phyloP scores from a whole-genome alignment of 2,329 filamentous ascomycete genomes.

The Calonectria crousiana region DNA sequence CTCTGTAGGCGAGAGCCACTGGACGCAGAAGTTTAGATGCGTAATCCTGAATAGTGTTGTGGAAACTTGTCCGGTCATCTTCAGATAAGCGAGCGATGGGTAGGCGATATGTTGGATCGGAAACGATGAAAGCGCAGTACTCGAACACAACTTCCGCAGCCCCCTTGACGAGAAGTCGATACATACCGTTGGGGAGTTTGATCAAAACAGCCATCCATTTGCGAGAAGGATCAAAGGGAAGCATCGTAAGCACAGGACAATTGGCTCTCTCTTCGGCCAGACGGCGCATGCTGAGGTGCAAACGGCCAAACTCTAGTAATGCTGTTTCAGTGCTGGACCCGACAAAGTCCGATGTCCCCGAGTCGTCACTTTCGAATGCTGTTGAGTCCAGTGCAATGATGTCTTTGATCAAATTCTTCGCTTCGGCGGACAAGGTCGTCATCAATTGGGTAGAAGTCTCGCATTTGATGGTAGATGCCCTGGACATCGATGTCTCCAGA shows the following conservation, averaged over 20 bases:
- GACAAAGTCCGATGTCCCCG: conserved; percentile 55
- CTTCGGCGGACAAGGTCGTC: conserved; percentile 48
- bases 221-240: conserved; percentile 66
- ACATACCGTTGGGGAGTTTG: conserved; percentile 58
- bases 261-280: conserved; percentile 61
- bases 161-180: conserved; percentile 67
- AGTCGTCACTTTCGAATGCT: conserved; percentile 62
- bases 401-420: conserved; percentile 53
- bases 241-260: conserved; percentile 59
- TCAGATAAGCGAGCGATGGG: conserved; percentile 45
- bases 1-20: conserved; percentile 80
- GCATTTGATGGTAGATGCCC: conserved; percentile 37
- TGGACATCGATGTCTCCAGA: conserved; percentile 35
- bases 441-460: conserved; percentile 46
- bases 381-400: conserved; percentile 63
- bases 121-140: conserved; percentile 56
- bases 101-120: conserved; percentile 57
- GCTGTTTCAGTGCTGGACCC: conserved; percentile 69
- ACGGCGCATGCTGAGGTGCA: conserved; percentile 60
- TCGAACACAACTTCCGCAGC: conserved; percentile 68
- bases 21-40: conserved; percentile 79
- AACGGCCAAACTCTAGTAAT: conserved; percentile 61
- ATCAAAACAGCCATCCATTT: conserved; percentile 70
- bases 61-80: conserved; percentile 47
- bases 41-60: conserved; percentile 60